These are phyloP conservation scores for Rhizopus stolonifer DNA, from an alignment of 371 early-diverging fungal species.

Conservation along the genomic window DNA sequence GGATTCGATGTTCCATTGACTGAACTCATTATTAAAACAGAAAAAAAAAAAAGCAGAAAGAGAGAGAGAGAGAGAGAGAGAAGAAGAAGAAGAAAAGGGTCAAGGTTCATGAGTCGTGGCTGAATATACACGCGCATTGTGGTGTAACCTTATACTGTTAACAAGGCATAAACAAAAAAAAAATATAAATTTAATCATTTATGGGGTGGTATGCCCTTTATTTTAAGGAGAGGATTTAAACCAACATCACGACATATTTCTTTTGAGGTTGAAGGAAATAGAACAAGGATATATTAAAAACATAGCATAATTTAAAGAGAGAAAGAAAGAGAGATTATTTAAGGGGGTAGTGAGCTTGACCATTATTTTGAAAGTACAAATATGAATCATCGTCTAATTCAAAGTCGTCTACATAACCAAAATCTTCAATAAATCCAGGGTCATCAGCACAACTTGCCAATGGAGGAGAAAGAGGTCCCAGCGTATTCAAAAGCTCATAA, in stretches of 20 bases:
- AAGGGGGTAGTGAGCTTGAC: background rate
- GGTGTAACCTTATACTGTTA: no score
- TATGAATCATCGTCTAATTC: conserved; percentile 6
- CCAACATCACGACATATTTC: no score
- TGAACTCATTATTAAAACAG: conserved; percentile 13
- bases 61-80: background rate
- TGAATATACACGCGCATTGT: no score
- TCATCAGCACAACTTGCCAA: conserved; percentile 16
- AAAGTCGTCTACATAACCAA: conserved; percentile 27
- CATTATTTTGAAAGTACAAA: background rate
- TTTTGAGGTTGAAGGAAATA: no score
- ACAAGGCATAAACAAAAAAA: no score
- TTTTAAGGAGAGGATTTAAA: no score
- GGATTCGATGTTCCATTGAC: conserved; percentile 29
- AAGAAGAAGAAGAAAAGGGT: background rate
- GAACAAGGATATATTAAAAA: no score
- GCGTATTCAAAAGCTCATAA: background rate
- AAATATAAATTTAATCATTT: no score
- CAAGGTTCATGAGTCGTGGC: no score
- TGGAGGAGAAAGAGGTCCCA: background rate
- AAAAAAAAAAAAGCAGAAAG: background rate
- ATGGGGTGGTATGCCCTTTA: no score
- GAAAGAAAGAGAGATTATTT: no score
- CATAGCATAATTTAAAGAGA: no score
- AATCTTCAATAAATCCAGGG: conserved; percentile 39